Conservation (phyloP, 441 rosid species). For the Adansonia madagascariensis region DNA sequence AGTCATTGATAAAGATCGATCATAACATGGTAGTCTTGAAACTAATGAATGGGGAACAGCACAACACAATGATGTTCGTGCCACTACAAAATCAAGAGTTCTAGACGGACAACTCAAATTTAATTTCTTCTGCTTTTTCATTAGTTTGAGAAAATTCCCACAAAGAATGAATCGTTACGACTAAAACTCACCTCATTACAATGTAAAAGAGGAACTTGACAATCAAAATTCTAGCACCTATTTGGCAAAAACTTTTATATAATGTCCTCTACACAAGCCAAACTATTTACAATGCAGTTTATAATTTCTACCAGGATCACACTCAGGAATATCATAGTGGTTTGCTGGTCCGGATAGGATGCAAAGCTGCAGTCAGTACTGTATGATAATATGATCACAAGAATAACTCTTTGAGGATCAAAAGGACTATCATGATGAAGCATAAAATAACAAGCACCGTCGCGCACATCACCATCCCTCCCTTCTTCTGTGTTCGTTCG, state of each 20-base stretch:
- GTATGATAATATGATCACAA: constrained; percentile 40
- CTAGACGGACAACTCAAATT: neutral
- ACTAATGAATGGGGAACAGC: neutral
- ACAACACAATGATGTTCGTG: neutral
- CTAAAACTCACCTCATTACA: constrained; percentile 7
- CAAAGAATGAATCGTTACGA: constrained; percentile 13
- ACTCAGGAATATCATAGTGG: neutral
- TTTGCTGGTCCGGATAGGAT: neutral
- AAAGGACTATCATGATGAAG: constrained; percentile 80
- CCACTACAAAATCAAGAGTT: neutral
- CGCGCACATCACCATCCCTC: constrained; percentile 95
- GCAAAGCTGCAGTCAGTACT: neutral
- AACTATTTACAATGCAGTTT: neutral
- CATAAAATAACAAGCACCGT: constrained; percentile 86
- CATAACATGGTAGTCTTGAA: neutral
- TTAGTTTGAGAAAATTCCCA: neutral
- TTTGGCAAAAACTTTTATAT: neutral
- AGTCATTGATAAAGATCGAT: neutral
- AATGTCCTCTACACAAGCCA: neutral
- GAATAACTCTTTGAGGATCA: constrained; percentile 68
- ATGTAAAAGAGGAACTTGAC: neutral
- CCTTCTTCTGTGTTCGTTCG: constrained; percentile 84
- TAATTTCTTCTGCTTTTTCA: neutral
- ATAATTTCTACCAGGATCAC: neutral
- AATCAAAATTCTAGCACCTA: constrained; percentile 1